Evolutionary conservation across 306 rosid species (phyloP), one percentile per base, ranked within the genome.

Genomic region (Mimosa bimucronata): DNA sequence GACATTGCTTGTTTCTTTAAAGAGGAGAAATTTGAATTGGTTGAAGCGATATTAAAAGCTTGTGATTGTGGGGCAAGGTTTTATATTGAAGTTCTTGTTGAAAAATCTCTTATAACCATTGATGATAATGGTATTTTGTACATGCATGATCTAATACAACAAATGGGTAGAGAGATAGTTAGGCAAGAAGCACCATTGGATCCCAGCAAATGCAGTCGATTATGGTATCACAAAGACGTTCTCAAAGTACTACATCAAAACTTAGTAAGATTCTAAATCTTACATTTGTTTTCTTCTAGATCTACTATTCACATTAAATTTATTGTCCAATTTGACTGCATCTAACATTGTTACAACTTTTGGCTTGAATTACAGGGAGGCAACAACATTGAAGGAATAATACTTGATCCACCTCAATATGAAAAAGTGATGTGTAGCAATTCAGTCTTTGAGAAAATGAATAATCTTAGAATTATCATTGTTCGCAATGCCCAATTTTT

Each of bases 1-100:
- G 66, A 60, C 13, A 60, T 60, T 60, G 66, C 34, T 69, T 26
- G 55, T 13, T 69, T 69, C 69, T 79, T 83, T 16, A 68, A 69
- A 50, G 40, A 73, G 7, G 41, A 58, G 34, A 7, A 12, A 11
- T 26, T 41, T 61, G 77, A 74, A 13, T 74, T 79, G 48, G 83
- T 74, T 29, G 15, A 60, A 61, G 64, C 72, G 30, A 34, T 83
- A 30, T 25, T 37, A 38, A 21, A 38, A 6, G 53, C 53, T 4
- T 37, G 28, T 19, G 29, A 37, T 66, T 9, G 23, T 66, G 14
- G 6, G 5, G 46, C 71, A 37, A 16, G 44, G 25, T 66, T 34
- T 66, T 31, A 34, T 21, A 21, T 69, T 9, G 53, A 23, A 41
- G 34, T 69, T 2, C 52, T 69, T 42, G 53, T 69, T 21, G 53